These are phyloP conservation scores for Xylaria flabelliformis DNA, from an alignment of 495 filamentous ascomycete species.

Conservation along the genomic window DNA sequence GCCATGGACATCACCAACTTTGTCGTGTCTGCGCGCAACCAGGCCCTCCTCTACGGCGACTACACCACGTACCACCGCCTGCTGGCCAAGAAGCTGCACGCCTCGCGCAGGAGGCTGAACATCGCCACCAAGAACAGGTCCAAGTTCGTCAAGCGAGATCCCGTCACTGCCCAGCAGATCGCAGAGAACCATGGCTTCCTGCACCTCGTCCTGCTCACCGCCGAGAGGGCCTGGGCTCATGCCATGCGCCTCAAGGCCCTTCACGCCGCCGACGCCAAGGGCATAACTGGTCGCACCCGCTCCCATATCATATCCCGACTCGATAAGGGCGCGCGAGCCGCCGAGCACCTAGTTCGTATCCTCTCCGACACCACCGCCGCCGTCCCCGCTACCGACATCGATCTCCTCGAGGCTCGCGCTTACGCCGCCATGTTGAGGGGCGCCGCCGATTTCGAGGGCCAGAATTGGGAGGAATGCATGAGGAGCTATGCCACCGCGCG, in stretches of 20 bases:
- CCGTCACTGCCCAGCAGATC: conserved; percentile 79
- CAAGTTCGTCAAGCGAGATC: conserved; percentile 77
- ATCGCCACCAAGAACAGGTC: conserved; percentile 80
- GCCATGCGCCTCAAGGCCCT: conserved; percentile 92
- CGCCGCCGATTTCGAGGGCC: conserved; percentile 81
- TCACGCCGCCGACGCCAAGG: conserved; percentile 78
- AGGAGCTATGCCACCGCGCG: conserved; percentile 74
- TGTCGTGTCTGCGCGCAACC: conserved; percentile 75
- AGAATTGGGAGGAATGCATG: conserved; percentile 82
- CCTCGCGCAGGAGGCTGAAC: conserved; percentile 81
- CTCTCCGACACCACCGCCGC: conserved; percentile 64
- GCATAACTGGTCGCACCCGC: conserved; percentile 76
- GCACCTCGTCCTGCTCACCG: conserved; percentile 77
- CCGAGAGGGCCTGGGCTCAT: conserved; percentile 95
- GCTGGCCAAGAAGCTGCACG: conserved; percentile 80
- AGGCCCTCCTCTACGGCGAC: conserved; percentile 84
- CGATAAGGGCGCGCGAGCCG: conserved; percentile 75
- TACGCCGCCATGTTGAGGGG: conserved; percentile 79
- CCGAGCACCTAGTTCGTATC: conserved; percentile 69
- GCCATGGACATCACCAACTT: conserved; percentile 91
- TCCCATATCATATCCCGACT: conserved; percentile 88
- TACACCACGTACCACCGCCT: conserved; percentile 84
- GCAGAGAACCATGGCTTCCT: conserved; percentile 77
- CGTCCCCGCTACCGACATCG: conserved; percentile 65
- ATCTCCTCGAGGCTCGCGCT: conserved; percentile 85